A percentile compares a stretch with the other conserved stretches of the same genome.
Evolutionary conservation across 306 rosid species (phyloP).

Genomic region (Astragalus glycyphyllos): DNA sequence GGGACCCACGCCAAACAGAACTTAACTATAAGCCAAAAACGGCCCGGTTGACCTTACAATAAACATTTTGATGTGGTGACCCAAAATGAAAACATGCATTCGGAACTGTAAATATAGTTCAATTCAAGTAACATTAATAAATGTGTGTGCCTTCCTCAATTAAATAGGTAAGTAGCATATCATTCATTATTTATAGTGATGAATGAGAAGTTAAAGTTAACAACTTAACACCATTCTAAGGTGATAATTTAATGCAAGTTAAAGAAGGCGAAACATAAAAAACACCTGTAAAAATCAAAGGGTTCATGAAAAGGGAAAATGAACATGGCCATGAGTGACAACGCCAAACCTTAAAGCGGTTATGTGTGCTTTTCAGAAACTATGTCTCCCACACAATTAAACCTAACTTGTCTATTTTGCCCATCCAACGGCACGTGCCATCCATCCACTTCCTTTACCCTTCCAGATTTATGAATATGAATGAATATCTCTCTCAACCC

Average conservation of each 20-base stretch:
- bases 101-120: neutral
- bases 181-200: constrained; percentile 24
- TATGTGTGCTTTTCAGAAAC: constrained; percentile 62
- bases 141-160: neutral
- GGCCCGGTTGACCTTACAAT: too few relatives aligned
- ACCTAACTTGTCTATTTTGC: constrained; percentile 59
- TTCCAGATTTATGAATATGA: constrained; percentile 36
- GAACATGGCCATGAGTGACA: constrained; percentile 63
- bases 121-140: constrained; percentile 14
- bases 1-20: too few relatives aligned
- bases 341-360: constrained; percentile 71
- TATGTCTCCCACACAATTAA: constrained; percentile 51
- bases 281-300: constrained; percentile 60
- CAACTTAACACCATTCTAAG: constrained; percentile 32
- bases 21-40: too few relatives aligned
- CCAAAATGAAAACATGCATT: neutral
- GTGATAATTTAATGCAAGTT: constrained; percentile 42
- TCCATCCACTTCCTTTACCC: constrained; percentile 42
- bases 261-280: constrained; percentile 45
- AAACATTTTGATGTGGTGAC: neutral
- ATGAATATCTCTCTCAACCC: constrained; percentile 26
- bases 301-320: constrained; percentile 53
- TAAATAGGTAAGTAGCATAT: constrained; percentile 1
- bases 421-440: constrained; percentile 67
- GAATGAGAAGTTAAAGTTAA: constrained; percentile 36